Evolutionary conservation across 1,284 basidiomycete genomes (phyloP).

Genomic region (Microbotryomycetes sp.): DNA sequence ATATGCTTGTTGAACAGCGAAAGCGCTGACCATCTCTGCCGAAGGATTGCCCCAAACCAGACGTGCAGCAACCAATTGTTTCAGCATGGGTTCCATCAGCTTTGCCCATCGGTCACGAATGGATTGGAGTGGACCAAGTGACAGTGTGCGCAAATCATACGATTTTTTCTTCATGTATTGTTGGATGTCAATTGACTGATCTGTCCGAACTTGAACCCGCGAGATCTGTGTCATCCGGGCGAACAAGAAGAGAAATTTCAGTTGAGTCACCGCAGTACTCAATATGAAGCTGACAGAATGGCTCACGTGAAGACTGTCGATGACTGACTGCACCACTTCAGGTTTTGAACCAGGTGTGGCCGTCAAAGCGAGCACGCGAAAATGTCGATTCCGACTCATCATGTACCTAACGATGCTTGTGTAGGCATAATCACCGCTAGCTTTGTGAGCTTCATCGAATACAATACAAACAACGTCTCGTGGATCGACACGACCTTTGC

Average conservation of each 20-base stretch:
- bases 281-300: neutral
- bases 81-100: constrained; percentile 38
- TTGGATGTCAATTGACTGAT: constrained; percentile 79
- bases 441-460: constrained; percentile 92
- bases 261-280: neutral
- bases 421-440: constrained; percentile 86
- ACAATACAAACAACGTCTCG: constrained; percentile 74
- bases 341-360: constrained; percentile 87
- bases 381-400: constrained; percentile 89
- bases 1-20: constrained; percentile 54
- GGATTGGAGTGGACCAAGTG: constrained; percentile 33
- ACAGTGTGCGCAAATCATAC: constrained; percentile 34
- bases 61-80: constrained; percentile 20
- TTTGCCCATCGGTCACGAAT: constrained; percentile 40
- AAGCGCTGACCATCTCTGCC: constrained; percentile 44
- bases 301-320: constrained; percentile 75
- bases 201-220: constrained; percentile 88
- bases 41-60: constrained; percentile 40
- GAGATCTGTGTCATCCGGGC: constrained; percentile 54
- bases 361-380: constrained; percentile 85
- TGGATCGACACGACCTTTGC: constrained; percentile 65
- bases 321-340: constrained; percentile 81
- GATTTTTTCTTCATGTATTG: constrained; percentile 81
- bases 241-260: neutral
- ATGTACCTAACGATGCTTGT: constrained; percentile 80